Base-by-base conservation (phyloP, 2,329 filamentous ascomycete species). In the Phaeophleospora eucalypticola region DNA sequence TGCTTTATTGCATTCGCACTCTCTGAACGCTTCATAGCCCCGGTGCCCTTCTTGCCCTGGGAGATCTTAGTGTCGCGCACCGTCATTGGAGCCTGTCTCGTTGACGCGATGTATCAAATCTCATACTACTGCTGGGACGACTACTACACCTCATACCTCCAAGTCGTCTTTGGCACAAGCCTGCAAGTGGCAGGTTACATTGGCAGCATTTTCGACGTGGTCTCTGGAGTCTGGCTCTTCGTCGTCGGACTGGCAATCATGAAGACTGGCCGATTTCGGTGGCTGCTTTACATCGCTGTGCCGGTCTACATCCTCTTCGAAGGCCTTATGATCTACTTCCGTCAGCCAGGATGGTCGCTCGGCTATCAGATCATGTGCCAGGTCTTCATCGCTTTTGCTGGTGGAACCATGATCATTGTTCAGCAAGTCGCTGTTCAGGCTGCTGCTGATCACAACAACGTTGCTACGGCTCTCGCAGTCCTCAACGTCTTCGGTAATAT, bases 31-130 rank as follows among this genome's bases (percentile, higher is more conserved):
- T 71, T 60, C 47, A 45, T 67, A 12, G 68, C 71, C 0, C 68
- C 64, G 0, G 59, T 65, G 2, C 65, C 64, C 3, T 71, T 74
- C 56, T 51, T 74, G 2, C 67, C 70, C 1, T 77, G 68, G 68
- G 57, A 71, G 15, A 65, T 78, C 27, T 67, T 79, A 45, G 68
- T 64, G 46, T 66, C 75, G 35, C 68, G 70, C 16, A 78, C 76
- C 2, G 71, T 79, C 15, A 50, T 77, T 4, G 76, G 76, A 2
- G 74, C 77, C 2, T 80, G 73, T 49, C 46, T 76, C 3, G 61
- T 80, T 1, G 69, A 74, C 29, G 68, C 70, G n/a, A 61, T 62
- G 24, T 59, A 59, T 29, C 57, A 58, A 17, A 48, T 65, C 27
- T 47, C 58, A 2, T 66, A 59, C 49, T 62, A 56, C 54, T 62